A percentile compares a stretch with the other conserved stretches of the same genome.
Evolutionary conservation across 495 filamentous ascomycete genomes (phyloP).

Genomic region (Penicillium argentinense): DNA sequence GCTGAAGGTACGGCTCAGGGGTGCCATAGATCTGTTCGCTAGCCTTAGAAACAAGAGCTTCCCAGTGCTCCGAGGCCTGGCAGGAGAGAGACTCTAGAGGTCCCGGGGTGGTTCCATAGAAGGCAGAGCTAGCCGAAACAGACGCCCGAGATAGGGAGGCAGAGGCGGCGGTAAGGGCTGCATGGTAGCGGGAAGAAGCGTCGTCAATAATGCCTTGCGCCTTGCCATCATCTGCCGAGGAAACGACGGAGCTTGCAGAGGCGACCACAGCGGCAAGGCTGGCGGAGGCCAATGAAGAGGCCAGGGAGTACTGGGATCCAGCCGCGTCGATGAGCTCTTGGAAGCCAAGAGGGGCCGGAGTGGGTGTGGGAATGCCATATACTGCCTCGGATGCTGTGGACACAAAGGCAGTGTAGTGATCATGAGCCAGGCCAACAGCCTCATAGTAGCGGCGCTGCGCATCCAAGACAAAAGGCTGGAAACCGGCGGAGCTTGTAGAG

Average conservation of each 20-base stretch:
- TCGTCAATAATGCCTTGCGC: slow-evolving; percentile 43
- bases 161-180: slow-evolving; percentile 51
- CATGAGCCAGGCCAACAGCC: slow-evolving; percentile 73
- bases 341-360: slow-evolving; percentile 27
- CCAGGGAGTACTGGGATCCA: slow-evolving; percentile 45
- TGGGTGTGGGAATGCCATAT: slow-evolving; percentile 48
- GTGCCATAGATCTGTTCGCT: slow-evolving; percentile 73
- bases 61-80: slow-evolving; percentile 63
- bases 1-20: slow-evolving; percentile 61
- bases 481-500: slow-evolving; percentile 53
- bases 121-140: slow-evolving; percentile 47
- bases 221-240: slow-evolving; percentile 40
- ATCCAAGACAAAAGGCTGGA: slow-evolving; percentile 57
- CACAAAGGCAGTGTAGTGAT: slow-evolving; percentile 71
- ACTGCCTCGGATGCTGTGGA: slow-evolving; percentile 64
- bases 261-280: slow-evolving; percentile 47
- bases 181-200: slow-evolving; percentile 48
- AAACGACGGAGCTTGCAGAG: slow-evolving; percentile 46
- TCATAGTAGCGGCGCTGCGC: slow-evolving; percentile 75
- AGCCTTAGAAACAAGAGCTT: slow-evolving; percentile 62
- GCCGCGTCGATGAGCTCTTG: slow-evolving; percentile 45
- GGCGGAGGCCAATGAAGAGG: slow-evolving; percentile 46
- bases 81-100: slow-evolving; percentile 47
- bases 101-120: slow-evolving; percentile 47
- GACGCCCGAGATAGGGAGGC: slow-evolving; percentile 50